Base-by-base conservation (phyloP, 2,329 filamentous ascomycete species). In the Lasiodiplodia sp. region DNA sequence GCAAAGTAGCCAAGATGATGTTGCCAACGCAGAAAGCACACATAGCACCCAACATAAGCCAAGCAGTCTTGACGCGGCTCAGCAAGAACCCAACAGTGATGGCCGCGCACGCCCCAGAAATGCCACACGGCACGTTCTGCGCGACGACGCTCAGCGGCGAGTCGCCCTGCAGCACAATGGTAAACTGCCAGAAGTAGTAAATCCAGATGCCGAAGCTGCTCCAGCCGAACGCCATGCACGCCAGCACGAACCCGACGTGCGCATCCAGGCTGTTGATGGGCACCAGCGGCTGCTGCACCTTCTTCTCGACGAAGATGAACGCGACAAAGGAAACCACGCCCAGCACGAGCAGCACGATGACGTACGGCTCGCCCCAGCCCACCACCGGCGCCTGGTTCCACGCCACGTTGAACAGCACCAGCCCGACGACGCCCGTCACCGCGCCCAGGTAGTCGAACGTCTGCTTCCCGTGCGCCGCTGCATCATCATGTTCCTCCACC, bases 391-490 rank as follows among this genome's bases (percentile, higher is more conserved):
- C 88, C 73, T 91, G 88, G 69, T 89, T 91, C 87, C 88, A 91
- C 0, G 88, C 86, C 72, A 91, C 87, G 74, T 90, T 91, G 78
- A 91, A 83, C 21, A 92, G 80, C 0, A 90, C 81, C 28, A 92
- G 79, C 0, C 84, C 85, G 0, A 81, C 79, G 21, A 91, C 82
- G 1, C 89, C 88, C 3, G 81, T 77, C 4, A 79, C 69, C 6
- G 81, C 81, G 12, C 85, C 86, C 6, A 82, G 72, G 23, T 82
- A 71, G 68, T 86, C 84, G 5, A 84, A 73, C 37, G 80, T 75
- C 65, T 70, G 69, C 67, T 70, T 78, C 40, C 77, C 71, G 38
- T 66, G 62, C 10, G 12, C 31, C 28, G n/a, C n/a, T 25, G 51
- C 14, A 4, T 38, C 6, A 2, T 69, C 58, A 12, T 47, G 4